Conservation (phyloP, 148 eudicot species). For the Pouteria glomerata region DNA sequence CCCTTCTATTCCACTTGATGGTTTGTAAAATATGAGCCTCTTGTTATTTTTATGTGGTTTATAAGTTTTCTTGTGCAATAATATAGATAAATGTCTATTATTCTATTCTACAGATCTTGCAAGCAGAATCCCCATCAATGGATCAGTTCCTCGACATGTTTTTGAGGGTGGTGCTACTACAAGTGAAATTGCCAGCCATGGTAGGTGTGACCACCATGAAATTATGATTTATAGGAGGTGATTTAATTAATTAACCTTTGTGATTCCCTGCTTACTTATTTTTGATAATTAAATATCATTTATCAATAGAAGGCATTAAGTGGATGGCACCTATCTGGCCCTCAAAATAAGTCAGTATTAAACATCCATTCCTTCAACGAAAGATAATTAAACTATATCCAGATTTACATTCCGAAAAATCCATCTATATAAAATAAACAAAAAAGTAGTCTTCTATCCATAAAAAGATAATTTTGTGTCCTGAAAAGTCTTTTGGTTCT, state of each 20-base stretch:
- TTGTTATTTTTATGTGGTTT: background rate
- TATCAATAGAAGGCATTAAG: too few species aligned
- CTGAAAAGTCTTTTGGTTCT: too few species aligned
- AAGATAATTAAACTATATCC: too few species aligned
- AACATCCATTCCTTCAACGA: too few species aligned
- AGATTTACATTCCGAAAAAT: too few species aligned
- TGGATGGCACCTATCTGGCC: too few species aligned
- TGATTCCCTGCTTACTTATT: too few species aligned
- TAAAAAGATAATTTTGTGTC: too few species aligned
- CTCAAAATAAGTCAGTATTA: too few species aligned
- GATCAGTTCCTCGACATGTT: slow-evolving; percentile 20
- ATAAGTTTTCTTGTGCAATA: background rate
- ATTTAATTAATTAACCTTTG: background rate
- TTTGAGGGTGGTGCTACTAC: slow-evolving; percentile 20
- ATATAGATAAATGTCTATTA: slow-evolving; percentile 3
- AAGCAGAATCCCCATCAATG: slow-evolving; percentile 19
- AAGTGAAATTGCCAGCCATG: slow-evolving; percentile 33
- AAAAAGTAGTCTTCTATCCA: too few species aligned
- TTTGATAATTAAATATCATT: too few species aligned
- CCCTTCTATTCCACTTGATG: slow-evolving; percentile 34
- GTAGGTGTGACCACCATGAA: slow-evolving; percentile 9
- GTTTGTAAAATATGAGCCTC: slow-evolving; percentile 22
- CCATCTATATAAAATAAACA: too few species aligned
- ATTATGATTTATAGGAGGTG: background rate
- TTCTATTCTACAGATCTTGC: slow-evolving; percentile 27